Evolutionary conservation across 2,329 filamentous ascomycete genomes (phyloP), one percentile per base, ranked within the genome.

Genomic region (Alternaria rosae): DNA sequence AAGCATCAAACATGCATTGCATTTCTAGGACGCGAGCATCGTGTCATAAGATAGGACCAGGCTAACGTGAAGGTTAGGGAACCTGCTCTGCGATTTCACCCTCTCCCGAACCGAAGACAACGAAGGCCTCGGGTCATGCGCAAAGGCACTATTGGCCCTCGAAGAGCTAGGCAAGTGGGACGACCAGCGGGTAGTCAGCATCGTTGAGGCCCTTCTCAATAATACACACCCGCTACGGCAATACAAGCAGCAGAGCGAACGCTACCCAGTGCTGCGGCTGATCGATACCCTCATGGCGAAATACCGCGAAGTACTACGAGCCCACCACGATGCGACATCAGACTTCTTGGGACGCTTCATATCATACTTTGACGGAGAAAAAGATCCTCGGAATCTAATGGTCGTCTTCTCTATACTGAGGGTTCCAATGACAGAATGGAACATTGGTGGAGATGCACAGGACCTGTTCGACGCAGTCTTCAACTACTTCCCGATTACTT

Each of bases 401-500:
- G 82, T 91, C 51, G 86, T 90, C 2, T 91, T 91, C 70, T 91
- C 89, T 0, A 85, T 91, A 61, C 75, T 91, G 26, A 87, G 85
- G 70, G 89, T 90, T 13, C 83, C 90, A 2, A 89, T 91, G 84
- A 83, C 88, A 7, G 89, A 91, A 74, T 91, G 89, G 88, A 85
- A 87, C 66, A 86, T 91, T 61, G 82, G 84, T 4, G 82, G 83
- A 41, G 83, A 89, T 74, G 85, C 85, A 9, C 61, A 79, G 72
- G 82, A 85, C 28, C 81, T 91, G 45, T 91, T 91, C 71, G 89
- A 91, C 66, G 84, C 88, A 4, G 88, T 89, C 17, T 91, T 90
- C 77, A 90, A 90, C 70, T 91, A 91, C 75, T 91, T 91, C 72
- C 89, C 89, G 0, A 91, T 91, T 67, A 91, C 89, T 0, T 91